phyloP scores from a whole-genome alignment of 2,329 filamentous ascomycete species.

The Hymenoscyphus repandus region DNA sequence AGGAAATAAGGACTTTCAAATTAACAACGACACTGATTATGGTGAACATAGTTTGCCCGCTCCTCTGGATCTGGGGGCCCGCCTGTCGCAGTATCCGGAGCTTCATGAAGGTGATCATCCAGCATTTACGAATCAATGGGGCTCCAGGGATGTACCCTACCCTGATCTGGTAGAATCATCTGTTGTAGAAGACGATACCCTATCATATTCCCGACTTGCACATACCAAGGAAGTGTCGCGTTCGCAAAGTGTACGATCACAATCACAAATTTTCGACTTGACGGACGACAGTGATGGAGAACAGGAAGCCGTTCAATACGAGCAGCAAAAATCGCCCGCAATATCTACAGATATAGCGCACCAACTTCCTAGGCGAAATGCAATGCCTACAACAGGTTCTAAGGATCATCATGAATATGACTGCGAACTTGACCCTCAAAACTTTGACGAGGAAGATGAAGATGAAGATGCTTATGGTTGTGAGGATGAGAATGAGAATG shows the following conservation, averaged over 20 bases:
- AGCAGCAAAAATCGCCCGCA: too few relatives aligned
- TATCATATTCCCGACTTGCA: conserved; percentile 1
- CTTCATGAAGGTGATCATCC: conserved; percentile 7
- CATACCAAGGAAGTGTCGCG: conserved; percentile 17
- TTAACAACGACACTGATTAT: background rate
- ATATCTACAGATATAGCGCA: too few relatives aligned
- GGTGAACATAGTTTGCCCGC: background rate
- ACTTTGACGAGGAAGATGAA: background rate
- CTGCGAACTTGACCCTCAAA: background rate
- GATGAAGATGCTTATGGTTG: background rate
- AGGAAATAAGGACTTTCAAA: too few relatives aligned
- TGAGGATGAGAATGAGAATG: conserved; percentile 3
- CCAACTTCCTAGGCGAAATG: too few relatives aligned
- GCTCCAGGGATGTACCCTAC: conserved; percentile 12
- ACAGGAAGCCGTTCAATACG: background rate
- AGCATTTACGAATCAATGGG: conserved; percentile 4
- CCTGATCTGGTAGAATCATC: conserved; percentile 15
- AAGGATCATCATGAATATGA: background rate
- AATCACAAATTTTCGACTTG: conserved; percentile 23
- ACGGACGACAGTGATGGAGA: conserved; percentile 22
- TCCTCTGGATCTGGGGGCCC: background rate
- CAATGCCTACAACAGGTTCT: background rate
- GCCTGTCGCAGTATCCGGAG: conserved; percentile 13
- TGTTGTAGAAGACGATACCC: background rate
- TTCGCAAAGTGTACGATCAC: conserved; percentile 17